phyloP scores from a whole-genome alignment of 306 rosid species.

The Pyrus communis region DNA sequence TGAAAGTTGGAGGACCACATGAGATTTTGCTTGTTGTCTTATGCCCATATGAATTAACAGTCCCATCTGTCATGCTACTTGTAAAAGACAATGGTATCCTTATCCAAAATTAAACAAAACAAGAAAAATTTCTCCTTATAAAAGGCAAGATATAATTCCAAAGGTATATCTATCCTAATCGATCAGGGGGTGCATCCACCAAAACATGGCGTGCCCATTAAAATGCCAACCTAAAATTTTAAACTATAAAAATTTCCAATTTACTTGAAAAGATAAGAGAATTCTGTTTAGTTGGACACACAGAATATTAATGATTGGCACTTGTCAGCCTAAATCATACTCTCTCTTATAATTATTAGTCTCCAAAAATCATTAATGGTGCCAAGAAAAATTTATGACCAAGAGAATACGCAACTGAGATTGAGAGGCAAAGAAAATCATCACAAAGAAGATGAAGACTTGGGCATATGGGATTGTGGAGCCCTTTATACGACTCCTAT shows the following conservation, averaged over 20 bases:
- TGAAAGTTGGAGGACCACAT: neutral
- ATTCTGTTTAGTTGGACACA: neutral
- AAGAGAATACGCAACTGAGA: constrained; percentile 25
- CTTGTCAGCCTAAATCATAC: neutral
- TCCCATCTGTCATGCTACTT: neutral
- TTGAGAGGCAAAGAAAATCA: constrained; percentile 13
- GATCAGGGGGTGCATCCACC: neutral
- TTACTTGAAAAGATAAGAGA: neutral
- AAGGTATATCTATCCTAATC: neutral
- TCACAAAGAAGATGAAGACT: neutral
- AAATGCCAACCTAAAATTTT: neutral
- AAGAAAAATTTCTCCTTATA: too few species aligned
- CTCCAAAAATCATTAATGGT: neutral
- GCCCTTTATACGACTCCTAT: constrained; percentile 72
- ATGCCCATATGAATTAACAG: neutral
- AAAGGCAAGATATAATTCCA: too few species aligned
- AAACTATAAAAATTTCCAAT: neutral
- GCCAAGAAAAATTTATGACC: neutral
- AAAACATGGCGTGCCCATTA: neutral
- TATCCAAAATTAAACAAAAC: too few species aligned
- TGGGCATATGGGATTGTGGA: constrained; percentile 76
- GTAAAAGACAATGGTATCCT: neutral
- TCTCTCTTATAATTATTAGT: neutral
- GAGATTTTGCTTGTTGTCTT: neutral
- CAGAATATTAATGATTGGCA: constrained; percentile 4